phyloP scores from a whole-genome alignment of 129 eudicot genomes.

The Sambucus nigra region DNA sequence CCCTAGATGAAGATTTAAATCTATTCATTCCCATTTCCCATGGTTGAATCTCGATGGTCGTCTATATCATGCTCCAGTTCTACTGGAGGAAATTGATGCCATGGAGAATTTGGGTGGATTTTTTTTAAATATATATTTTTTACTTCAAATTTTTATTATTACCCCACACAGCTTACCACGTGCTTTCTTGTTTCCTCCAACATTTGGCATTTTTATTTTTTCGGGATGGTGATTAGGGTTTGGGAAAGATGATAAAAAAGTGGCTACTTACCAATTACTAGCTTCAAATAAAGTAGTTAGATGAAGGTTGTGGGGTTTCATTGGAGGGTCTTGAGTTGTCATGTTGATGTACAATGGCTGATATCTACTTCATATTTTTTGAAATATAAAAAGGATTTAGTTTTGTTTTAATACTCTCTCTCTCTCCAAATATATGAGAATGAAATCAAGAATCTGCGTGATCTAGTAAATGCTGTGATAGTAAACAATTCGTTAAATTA shows the following conservation, averaged over 20 bases:
- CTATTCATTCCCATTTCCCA: neutral
- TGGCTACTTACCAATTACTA: neutral
- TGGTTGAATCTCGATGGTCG: neutral
- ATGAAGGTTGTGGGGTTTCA: neutral
- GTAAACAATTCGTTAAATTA: no score
- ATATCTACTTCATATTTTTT: neutral
- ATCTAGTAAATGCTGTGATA: no score
- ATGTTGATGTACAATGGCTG: neutral
- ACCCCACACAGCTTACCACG: neutral
- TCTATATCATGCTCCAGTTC: neutral
- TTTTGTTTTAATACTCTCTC: neutral
- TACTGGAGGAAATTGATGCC: neutral
- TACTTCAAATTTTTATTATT: neutral
- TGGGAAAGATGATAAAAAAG: neutral
- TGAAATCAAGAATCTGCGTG: no score
- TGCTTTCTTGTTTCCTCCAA: neutral
- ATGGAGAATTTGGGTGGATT: neutral
- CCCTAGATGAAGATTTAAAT: slow-evolving; percentile 53
- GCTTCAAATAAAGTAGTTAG: neutral
- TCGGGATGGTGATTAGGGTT: neutral
- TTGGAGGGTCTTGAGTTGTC: neutral
- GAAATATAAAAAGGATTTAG: neutral
- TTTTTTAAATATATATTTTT: neutral
- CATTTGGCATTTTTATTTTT: neutral
- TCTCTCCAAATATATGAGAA: neutral